Evolutionary conservation across 1,284 basidiomycete species (phyloP), one percentile per base, ranked within the genome.

Genomic region (Malassezia cuniculi): DNA sequence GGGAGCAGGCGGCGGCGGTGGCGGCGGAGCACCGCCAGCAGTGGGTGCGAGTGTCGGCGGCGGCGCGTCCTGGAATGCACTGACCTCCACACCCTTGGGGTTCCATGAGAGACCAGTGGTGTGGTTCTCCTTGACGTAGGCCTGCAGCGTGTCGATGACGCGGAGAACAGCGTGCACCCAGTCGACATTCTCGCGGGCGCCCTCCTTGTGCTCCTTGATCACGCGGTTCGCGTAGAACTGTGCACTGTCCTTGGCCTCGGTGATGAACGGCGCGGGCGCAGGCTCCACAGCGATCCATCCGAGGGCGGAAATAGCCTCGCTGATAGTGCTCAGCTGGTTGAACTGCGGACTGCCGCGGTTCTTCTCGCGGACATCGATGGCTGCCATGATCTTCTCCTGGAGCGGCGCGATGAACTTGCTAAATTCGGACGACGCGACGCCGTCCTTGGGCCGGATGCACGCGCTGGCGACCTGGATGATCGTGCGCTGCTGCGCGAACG

Each of bases 51-150:
- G 72, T 0, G 75, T 69, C 0, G 71, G 69, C 44, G 55, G 47
- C 2, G 55, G 48, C 4, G 47, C 32, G 10, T 34, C 27, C 36
- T 46, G 48, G 43, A 48, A 11, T 34, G 17, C 20, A 26, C 16
- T 39, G 18, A 54, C 36, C 21, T 53, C 47, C 4, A 36, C 44
- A 24, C 57, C 57, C 25, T 57, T 81, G 3, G 79, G 69, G 68
- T 97, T 94, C 93, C 93, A 99, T 6, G 74, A 68, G 11, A 95
- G 71, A 14, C 89, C 89, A 0, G 83, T 85, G 0, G 81, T 80
- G 64, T 97, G 84, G 62, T 80, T 77, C 59, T 90, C 79, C 69
- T 80, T 76, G 39, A 93, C 76, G 64, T 94, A 95, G 48, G 80
- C 78, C 55, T 78, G 78, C 61, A 84, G 73, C 32, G 79, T 78